Percentiles rank a stretch among this genome's conserved stretches.
These are phyloP conservation scores for Teratosphaeria destructans DNA, from an alignment of 2,329 filamentous ascomycete species.

Conservation along the genomic window DNA sequence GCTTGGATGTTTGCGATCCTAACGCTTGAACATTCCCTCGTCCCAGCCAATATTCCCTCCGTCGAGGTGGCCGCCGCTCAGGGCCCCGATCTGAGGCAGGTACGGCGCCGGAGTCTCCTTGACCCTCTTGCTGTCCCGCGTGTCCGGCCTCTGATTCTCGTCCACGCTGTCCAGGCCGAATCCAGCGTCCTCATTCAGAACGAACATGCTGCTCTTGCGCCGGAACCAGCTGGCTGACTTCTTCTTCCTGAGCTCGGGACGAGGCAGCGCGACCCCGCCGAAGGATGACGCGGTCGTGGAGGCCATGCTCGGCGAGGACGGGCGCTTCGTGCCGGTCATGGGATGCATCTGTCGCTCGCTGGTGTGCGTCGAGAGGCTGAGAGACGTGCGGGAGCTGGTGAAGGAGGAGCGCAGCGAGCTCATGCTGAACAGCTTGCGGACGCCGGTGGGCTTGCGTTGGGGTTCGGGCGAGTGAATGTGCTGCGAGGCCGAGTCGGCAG, in stretches of 20 bases:
- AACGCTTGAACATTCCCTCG: constrained; percentile 18
- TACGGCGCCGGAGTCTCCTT: constrained; percentile 14
- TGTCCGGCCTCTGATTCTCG: constrained; percentile 12
- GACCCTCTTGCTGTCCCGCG: constrained; percentile 17
- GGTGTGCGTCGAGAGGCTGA: constrained; percentile 16
- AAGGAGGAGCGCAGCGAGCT: constrained; percentile 25
- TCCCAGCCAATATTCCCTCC: constrained; percentile 24
- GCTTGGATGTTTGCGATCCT: background rate
- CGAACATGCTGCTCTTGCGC: constrained; percentile 25
- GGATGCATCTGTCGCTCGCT: constrained; percentile 2
- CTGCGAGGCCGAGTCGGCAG: constrained; percentile 2
- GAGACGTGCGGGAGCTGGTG: constrained; percentile 25
- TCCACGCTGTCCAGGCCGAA: constrained; percentile 14
- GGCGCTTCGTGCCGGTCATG: constrained; percentile 8
- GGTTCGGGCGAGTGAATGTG: background rate
- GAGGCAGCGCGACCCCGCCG: constrained; percentile 3
- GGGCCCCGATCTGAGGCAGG: constrained; percentile 19
- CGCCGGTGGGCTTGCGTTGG: constrained; percentile 13
- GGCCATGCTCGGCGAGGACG: constrained; percentile 13
- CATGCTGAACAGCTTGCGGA: constrained; percentile 24
- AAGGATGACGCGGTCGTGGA: constrained; percentile 12
- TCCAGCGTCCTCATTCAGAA: constrained; percentile 12
- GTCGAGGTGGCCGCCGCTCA: constrained; percentile 14
- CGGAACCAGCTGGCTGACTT: constrained; percentile 26
- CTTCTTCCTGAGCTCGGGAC: constrained; percentile 14